phyloP scores from a whole-genome alignment of 192 early-diverging fungal genomes.

The Piromyces finnis region DNA sequence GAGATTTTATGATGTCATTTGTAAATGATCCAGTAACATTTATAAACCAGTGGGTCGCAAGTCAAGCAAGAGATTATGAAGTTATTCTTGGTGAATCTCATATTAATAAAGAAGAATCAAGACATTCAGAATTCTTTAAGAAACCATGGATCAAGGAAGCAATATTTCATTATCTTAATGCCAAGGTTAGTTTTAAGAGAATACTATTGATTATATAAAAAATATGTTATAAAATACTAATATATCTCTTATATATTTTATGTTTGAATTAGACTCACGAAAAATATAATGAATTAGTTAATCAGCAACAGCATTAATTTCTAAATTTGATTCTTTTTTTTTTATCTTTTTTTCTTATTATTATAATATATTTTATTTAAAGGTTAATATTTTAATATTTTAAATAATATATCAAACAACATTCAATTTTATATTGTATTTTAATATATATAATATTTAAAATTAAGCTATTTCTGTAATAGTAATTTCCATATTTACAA shows the following conservation, averaged over 20 bases:
- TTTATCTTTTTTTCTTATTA: too few relatives aligned
- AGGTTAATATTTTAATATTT: too few relatives aligned
- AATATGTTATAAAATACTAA: too few relatives aligned
- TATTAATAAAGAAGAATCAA: slow-evolving; percentile 55
- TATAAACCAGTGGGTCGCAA: slow-evolving; percentile 80
- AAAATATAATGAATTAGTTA: background rate
- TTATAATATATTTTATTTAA: too few relatives aligned
- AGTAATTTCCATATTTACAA: too few relatives aligned
- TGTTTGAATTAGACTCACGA: background rate
- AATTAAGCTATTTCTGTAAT: too few relatives aligned
- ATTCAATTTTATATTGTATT: too few relatives aligned
- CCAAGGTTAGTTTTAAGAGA: slow-evolving; percentile 24
- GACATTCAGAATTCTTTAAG: slow-evolving; percentile 52
- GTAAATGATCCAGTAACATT: slow-evolving; percentile 71
- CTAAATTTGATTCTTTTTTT: too few relatives aligned
- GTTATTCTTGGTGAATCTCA: slow-evolving; percentile 53
- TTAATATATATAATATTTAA: too few relatives aligned
- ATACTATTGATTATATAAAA: too few relatives aligned
- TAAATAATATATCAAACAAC: too few relatives aligned
- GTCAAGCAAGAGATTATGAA: slow-evolving; percentile 84
- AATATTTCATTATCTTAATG: slow-evolving; percentile 71
- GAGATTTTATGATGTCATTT: slow-evolving; percentile 83
- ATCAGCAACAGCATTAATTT: background rate
- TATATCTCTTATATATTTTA: too few relatives aligned
- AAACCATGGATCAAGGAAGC: slow-evolving; percentile 72